Conservation (phyloP, 352 stramenopile species). For the Globisporangium nagaii region DNA sequence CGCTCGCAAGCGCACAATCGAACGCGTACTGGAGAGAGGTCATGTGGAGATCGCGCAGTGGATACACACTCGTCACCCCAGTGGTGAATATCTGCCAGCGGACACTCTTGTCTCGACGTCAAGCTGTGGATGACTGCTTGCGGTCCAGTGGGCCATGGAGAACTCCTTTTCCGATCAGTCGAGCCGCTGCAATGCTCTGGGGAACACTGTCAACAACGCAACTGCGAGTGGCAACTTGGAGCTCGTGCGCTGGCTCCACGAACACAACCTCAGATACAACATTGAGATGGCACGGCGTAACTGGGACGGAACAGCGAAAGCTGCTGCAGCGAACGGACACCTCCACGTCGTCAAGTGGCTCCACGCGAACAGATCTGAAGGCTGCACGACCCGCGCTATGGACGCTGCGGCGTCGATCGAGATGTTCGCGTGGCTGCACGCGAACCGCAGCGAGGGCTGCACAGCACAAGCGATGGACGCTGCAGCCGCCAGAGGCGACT, state of each 20-base stretch:
- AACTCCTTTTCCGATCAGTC: too few species aligned
- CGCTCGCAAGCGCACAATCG: too few species aligned
- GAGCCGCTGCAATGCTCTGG: too few species aligned
- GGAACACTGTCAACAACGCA: too few species aligned
- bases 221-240: not conserved
- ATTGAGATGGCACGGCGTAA: not conserved
- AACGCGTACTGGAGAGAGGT: too few species aligned
- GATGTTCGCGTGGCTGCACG: not conserved
- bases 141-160: too few species aligned
- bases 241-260: not conserved
- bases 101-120: too few species aligned
- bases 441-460: not conserved
- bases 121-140: not conserved
- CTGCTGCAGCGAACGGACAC: not conserved
- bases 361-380: constrained; percentile 7
- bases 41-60: not conserved
- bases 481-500: not conserved
- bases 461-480: not conserved
- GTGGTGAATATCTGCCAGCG: too few species aligned
- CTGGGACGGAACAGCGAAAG: not conserved
- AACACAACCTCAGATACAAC: not conserved
- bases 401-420: not conserved
- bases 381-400: not conserved
- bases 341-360: not conserved
- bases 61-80: not conserved